Evolutionary conservation across 2,329 filamentous ascomycete species (phyloP).

Genomic region (Shiraia bambusicola): DNA sequence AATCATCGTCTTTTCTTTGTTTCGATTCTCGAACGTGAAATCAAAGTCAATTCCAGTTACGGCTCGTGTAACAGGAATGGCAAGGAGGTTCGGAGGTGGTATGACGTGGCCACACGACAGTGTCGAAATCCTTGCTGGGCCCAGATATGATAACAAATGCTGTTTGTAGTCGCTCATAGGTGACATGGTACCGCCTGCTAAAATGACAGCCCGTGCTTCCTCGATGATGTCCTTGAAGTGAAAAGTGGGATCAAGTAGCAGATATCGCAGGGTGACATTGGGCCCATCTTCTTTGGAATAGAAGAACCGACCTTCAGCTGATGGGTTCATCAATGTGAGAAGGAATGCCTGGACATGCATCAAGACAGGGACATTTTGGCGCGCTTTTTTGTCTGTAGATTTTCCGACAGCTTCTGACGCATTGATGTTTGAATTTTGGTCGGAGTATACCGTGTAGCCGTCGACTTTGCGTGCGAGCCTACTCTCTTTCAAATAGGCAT

Average conservation of each 20-base stretch:
- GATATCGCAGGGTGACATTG: slow-evolving; percentile 72
- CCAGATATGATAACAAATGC: slow-evolving; percentile 79
- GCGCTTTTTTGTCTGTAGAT: slow-evolving; percentile 11
- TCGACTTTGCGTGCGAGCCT: slow-evolving; percentile 94
- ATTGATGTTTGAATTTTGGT: slow-evolving; percentile 47
- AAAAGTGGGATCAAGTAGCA: slow-evolving; percentile 86
- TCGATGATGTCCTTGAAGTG: slow-evolving; percentile 88
- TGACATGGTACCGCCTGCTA: slow-evolving; percentile 97
- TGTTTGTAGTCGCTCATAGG: slow-evolving; percentile 88
- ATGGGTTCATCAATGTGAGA: slow-evolving; percentile 80
- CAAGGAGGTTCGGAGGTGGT: slow-evolving; percentile 75
- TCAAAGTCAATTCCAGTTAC: slow-evolving; percentile 64
- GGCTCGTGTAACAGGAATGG: slow-evolving; percentile 65
- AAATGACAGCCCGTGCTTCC: slow-evolving; percentile 79
- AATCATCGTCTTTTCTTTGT: slow-evolving; percentile 66
- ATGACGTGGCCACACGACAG: slow-evolving; percentile 96
- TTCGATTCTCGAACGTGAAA: slow-evolving; percentile 81
- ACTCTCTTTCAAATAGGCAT: slow-evolving; percentile 84
- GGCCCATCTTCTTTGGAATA: slow-evolving; percentile 51
- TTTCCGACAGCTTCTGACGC: slow-evolving; percentile 10
- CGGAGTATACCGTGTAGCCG: slow-evolving; percentile 71
- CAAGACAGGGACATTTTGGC: slow-evolving; percentile 54
- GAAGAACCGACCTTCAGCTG: slow-evolving; percentile 64
- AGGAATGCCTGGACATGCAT: slow-evolving; percentile 71
- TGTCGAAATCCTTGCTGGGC: slow-evolving; percentile 66